Conservation (phyloP, 2,329 filamentous ascomycete genomes). For the Chaetomiaceae sp. region DNA sequence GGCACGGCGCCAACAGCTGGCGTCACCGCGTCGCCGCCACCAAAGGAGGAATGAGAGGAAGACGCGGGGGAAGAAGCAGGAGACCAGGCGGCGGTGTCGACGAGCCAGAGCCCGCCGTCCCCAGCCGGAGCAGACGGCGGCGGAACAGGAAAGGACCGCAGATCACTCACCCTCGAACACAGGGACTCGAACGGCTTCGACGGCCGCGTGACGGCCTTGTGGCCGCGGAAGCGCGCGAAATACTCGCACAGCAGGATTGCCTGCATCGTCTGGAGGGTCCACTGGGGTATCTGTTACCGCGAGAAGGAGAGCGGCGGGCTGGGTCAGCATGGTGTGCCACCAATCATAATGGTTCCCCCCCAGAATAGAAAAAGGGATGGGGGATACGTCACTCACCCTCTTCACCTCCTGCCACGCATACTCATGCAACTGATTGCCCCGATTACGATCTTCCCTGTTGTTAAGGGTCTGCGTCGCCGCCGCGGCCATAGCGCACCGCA, state of each 20-base stretch:
- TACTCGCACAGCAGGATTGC: constrained; percentile 49
- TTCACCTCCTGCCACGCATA: constrained; percentile 45
- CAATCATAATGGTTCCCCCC: too few species aligned
- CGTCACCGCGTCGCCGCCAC: constrained; percentile 20
- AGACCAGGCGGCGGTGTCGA: constrained; percentile 30
- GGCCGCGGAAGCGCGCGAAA: constrained; percentile 49
- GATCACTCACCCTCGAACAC: constrained; percentile 48
- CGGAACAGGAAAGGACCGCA: constrained; percentile 28
- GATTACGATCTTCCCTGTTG: constrained; percentile 43
- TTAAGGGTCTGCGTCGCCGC: constrained; percentile 46
- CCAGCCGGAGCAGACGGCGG: constrained; percentile 19
- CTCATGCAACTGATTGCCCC: constrained; percentile 45
- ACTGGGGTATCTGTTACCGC: constrained; percentile 38
- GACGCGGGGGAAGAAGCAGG: constrained; percentile 23
- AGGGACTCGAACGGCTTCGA: constrained; percentile 45
- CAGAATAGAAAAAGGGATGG: too few species aligned
- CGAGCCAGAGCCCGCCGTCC: constrained; percentile 29
- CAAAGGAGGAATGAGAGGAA: constrained; percentile 21
- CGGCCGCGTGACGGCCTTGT: constrained; percentile 40
- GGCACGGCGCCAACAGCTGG: constrained; percentile 14
- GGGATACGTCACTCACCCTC: constrained; percentile 37
- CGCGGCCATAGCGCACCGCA: constrained; percentile 52
- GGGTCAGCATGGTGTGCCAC: constrained; percentile 10
- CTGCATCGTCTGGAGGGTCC: constrained; percentile 47
- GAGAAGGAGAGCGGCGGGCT: constrained; percentile 6